Conservation (phyloP, 805 yeast species). For the Suhomyces prunicola region DNA sequence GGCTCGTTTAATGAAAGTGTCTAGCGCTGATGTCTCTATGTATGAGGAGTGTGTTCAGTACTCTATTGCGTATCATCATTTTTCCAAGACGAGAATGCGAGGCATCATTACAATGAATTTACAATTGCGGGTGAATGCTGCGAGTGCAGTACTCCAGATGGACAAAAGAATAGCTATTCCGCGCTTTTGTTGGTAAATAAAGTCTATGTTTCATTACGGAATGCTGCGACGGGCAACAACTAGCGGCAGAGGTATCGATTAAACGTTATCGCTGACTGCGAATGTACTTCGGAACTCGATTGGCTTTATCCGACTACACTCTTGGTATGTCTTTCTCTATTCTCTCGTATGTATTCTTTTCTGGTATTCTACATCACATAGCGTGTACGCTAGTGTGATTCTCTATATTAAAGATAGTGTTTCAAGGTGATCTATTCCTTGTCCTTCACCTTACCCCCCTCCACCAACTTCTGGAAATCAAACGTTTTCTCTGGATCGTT, state of each 20-base stretch:
- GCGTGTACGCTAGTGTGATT: not conserved
- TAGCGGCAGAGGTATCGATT: not conserved
- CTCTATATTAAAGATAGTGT: not conserved
- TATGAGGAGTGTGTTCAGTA: not conserved
- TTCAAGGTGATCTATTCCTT: not conserved
- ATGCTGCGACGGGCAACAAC: not conserved
- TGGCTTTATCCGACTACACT: not conserved
- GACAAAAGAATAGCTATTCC: too few species aligned
- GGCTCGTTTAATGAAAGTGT: not conserved
- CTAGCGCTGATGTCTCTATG: not conserved
- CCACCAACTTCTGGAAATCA: slow-evolving; percentile 52
- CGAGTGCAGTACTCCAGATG: not conserved
- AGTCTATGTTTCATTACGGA: not conserved
- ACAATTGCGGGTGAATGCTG: not conserved
- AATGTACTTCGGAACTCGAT: not conserved
- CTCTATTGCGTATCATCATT: not conserved
- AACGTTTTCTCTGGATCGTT: slow-evolving; percentile 45
- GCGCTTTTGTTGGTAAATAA: too few species aligned
- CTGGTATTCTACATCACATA: not conserved
- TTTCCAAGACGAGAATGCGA: not conserved
- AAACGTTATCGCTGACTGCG: not conserved
- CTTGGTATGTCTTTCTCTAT: not conserved
- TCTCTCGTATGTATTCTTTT: too few species aligned
- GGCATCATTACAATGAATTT: not conserved
- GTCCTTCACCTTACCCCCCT: slow-evolving; percentile 39